Evolutionary conservation across 2,329 filamentous ascomycete genomes (phyloP).

Genomic region (Neonectria neomacrospora): DNA sequence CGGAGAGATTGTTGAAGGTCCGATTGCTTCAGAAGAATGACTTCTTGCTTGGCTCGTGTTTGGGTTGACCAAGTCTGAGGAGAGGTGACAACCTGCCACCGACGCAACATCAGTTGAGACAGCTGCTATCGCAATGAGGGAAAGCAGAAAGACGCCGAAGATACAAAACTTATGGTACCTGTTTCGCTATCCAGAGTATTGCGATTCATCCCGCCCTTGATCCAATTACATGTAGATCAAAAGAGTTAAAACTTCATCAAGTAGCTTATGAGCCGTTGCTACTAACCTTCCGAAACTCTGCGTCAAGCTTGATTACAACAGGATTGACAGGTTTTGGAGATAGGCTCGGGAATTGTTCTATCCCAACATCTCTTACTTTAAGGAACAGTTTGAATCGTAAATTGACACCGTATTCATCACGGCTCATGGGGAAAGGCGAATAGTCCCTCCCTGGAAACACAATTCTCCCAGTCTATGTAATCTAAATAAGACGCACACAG

Average conservation of each 20-base stretch:
- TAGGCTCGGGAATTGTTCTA: neutral
- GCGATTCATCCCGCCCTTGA: neutral
- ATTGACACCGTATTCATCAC: neutral
- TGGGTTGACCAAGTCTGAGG: neutral
- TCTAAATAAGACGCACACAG: neutral
- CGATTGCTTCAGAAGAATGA: no score
- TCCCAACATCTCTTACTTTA: neutral
- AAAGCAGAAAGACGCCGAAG: neutral
- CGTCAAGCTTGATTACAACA: neutral
- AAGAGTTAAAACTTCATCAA: neutral
- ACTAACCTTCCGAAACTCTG: neutral
- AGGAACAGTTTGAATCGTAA: neutral
- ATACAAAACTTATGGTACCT: neutral
- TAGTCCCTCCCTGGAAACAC: neutral
- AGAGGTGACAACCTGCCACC: neutral
- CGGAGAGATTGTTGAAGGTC: no score
- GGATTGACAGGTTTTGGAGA: neutral
- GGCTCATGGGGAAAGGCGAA: neutral
- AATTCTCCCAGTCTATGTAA: neutral
- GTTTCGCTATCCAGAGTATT: neutral
- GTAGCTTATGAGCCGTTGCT: neutral
- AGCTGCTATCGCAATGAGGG: neutral
- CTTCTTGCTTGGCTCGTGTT: neutral
- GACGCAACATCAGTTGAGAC: neutral
- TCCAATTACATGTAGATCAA: neutral